Conservation (phyloP, 371 early-diverging fungal species). For the Paraphysoderma sedebokerense region DNA sequence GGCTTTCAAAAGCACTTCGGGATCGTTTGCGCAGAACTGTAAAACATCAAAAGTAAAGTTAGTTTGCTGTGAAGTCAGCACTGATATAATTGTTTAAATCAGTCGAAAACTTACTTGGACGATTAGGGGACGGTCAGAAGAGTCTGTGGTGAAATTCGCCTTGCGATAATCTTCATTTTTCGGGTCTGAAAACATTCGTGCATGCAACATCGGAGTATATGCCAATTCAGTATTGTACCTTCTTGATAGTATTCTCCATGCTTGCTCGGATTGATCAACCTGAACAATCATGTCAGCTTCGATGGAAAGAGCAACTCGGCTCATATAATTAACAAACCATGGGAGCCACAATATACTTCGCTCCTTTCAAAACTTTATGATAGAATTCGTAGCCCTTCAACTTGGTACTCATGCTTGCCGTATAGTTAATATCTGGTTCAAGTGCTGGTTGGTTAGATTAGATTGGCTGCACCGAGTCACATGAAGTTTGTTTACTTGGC, state of each 20-base stretch:
- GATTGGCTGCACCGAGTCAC: too few species aligned
- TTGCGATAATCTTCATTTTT: constrained; percentile 39
- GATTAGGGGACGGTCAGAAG: constrained; percentile 72
- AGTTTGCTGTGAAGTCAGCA: too few species aligned
- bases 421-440: too few species aligned
- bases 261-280: constrained; percentile 78
- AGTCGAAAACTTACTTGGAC: constrained; percentile 85
- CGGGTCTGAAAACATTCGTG: constrained; percentile 53
- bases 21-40: constrained; percentile 96
- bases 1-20: constrained; percentile 64
- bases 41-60: too few species aligned
- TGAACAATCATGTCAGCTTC: not conserved
- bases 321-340: constrained; percentile 61
- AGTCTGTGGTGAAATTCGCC: constrained; percentile 58
- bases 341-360: constrained; percentile 71
- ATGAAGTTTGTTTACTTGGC: too few species aligned
- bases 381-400: constrained; percentile 67
- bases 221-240: constrained; percentile 84
- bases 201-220: constrained; percentile 99
- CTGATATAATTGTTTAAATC: too few species aligned
- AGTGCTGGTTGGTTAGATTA: too few species aligned
- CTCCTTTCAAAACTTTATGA: constrained; percentile 39
- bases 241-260: constrained; percentile 85
- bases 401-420: constrained; percentile 25
- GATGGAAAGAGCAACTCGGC: not conserved